phyloP scores from a whole-genome alignment of 208 protist species.

The Trichomonas gallinae region DNA sequence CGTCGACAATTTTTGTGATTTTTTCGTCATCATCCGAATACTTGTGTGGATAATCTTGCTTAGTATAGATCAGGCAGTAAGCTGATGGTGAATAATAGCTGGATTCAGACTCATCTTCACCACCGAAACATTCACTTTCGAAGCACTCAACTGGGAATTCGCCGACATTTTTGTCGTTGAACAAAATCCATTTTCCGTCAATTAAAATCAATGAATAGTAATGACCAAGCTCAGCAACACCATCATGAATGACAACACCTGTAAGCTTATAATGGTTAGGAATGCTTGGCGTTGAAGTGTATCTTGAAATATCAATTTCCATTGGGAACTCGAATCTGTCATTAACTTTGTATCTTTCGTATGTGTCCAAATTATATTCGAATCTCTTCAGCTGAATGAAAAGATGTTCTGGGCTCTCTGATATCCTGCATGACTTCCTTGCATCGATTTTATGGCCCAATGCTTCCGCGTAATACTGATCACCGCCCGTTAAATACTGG shows the following conservation, averaged over 20 bases:
- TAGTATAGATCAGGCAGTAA: not conserved
- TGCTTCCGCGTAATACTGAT: not conserved
- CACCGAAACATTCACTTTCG: not conserved
- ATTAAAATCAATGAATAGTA: not conserved
- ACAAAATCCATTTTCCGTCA: not conserved
- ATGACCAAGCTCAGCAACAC: not conserved
- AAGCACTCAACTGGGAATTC: not conserved
- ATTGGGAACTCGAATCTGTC: not conserved
- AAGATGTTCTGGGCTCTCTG: not conserved
- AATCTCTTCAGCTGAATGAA: not conserved
- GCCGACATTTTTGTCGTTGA: not conserved
- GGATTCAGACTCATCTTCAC: not conserved
- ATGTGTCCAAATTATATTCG: not conserved
- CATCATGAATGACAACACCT: not conserved
- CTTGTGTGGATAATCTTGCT: not conserved
- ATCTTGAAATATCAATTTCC: not conserved
- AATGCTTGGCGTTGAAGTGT: not conserved
- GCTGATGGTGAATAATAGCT: not conserved
- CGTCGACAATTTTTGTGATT: not conserved
- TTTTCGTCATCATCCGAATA: not conserved
- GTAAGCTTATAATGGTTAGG: not conserved
- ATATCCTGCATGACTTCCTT: not conserved
- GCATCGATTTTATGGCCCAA: not conserved
- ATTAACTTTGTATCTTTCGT: constrained; percentile 2
- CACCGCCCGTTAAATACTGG: not conserved